A percentile compares a stretch with the other conserved stretches of the same genome.
phyloP scores from a whole-genome alignment of 768 basidiomycete species.

The Tylopilus subfusipes region DNA sequence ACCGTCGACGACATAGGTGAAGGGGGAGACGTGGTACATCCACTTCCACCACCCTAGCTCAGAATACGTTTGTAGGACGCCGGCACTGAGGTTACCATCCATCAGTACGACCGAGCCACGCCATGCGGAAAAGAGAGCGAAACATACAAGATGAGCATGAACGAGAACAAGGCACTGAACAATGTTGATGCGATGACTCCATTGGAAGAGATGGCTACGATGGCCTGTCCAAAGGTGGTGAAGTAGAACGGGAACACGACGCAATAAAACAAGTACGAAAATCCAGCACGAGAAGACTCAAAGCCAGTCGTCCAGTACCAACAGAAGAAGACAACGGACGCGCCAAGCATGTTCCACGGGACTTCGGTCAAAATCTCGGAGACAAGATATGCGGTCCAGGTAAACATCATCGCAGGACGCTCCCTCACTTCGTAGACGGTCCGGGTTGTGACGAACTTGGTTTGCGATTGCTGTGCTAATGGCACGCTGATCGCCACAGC shows the following conservation, averaged over 20 bases:
- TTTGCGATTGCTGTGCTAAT: not conserved
- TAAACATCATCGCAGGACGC: not conserved
- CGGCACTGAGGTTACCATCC: not conserved
- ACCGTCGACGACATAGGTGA: conserved; percentile 50
- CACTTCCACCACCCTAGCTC: not conserved
- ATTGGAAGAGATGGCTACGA: not conserved
- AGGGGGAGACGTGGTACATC: conserved; percentile 44
- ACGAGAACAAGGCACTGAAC: not conserved
- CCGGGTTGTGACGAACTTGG: not conserved
- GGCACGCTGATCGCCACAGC: not conserved
- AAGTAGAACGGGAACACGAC: not conserved
- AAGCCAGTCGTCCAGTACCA: not conserved
- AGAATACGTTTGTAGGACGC: not conserved
- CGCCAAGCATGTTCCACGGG: not conserved
- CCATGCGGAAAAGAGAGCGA: not conserved
- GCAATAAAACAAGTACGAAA: not conserved
- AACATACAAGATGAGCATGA: not conserved
- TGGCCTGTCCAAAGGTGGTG: not conserved
- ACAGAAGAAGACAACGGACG: not conserved
- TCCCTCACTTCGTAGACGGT: not conserved
- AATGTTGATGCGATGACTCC: not conserved
- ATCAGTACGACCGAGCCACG: not conserved
- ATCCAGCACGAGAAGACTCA: not conserved
- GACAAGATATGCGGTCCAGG: not conserved
- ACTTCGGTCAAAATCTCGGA: not conserved